A percentile compares a stretch with the other conserved stretches of the same genome.
Evolutionary conservation across 352 stramenopile genomes (phyloP).

Genomic region (Globisporangium camurandrum): DNA sequence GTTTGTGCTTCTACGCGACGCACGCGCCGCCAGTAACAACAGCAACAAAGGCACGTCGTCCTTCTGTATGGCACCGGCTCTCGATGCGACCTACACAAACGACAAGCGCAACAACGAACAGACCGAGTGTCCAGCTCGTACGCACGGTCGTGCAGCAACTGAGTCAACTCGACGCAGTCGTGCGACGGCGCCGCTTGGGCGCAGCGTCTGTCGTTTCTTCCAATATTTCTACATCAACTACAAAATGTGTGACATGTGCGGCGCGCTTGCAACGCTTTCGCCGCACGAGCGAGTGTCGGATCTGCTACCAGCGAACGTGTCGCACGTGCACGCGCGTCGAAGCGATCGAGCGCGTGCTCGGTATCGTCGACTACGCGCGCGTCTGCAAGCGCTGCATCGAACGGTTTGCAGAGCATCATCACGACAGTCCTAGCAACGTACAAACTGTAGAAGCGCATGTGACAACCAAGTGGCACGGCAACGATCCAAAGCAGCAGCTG

Average conservation of each 20-base stretch:
- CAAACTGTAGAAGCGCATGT: no score
- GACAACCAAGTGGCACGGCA: constrained; percentile 12
- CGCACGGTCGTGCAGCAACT: constrained; percentile 37
- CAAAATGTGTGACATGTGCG: constrained; percentile 24
- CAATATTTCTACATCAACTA: background rate
- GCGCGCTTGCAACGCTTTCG: constrained; percentile 36
- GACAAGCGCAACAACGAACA: constrained; percentile 10
- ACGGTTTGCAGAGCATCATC: constrained; percentile 2
- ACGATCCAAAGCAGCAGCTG: constrained; percentile 6
- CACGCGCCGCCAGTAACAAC: no score
- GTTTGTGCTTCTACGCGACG: constrained; percentile 57
- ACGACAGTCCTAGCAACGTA: background rate
- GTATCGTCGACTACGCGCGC: constrained; percentile 30
- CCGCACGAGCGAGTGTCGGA: constrained; percentile 40
- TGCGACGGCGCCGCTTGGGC: constrained; percentile 46
- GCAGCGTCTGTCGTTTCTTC: constrained; percentile 32
- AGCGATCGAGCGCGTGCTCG: constrained; percentile 36
- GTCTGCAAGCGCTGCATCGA: constrained; percentile 38
- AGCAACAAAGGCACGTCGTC: no score
- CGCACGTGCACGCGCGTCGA: constrained; percentile 40
- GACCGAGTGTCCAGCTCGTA: constrained; percentile 43
- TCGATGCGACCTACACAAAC: no score
- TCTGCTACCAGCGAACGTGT: constrained; percentile 49
- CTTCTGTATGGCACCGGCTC: no score
- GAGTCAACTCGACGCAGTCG: constrained; percentile 24